Evolutionary conservation across 2,329 filamentous ascomycete genomes (phyloP).

Genomic region (Pseudopithomyces chartarum): DNA sequence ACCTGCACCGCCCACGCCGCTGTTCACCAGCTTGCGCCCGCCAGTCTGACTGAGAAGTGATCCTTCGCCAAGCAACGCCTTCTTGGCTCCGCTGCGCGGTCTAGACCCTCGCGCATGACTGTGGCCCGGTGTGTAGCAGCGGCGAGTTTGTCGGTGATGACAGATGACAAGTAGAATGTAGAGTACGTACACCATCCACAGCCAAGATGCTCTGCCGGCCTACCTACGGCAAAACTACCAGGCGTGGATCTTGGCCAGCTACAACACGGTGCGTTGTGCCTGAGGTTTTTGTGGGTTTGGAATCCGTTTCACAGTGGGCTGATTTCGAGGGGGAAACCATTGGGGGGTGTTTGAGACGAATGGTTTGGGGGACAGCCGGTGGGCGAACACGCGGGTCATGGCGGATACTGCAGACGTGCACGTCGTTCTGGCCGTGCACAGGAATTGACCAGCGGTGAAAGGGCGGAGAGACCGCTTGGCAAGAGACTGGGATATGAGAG

Average conservation of each 20-base stretch:
- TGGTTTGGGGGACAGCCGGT: neutral
- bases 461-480: neutral
- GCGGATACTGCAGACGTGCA: neutral
- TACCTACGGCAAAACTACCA: neutral
- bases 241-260: neutral
- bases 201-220: too few relatives aligned
- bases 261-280: neutral
- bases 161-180: too few relatives aligned
- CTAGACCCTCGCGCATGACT: neutral
- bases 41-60: neutral
- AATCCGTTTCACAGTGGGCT: slow-evolving; percentile 9
- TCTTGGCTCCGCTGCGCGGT: neutral
- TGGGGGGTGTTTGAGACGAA: neutral
- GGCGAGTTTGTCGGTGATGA: neutral
- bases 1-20: neutral
- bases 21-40: neutral
- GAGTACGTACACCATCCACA: too few relatives aligned
- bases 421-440: neutral
- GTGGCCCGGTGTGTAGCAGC: neutral
- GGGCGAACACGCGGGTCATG: slow-evolving; percentile 7
- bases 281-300: neutral
- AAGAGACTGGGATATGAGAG: neutral
- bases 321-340: slow-evolving; percentile 12
- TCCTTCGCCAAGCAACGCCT: neutral
- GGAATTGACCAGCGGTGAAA: neutral